phyloP scores from a whole-genome alignment of 1,284 basidiomycete genomes.

The Porphyrellus sp. region DNA sequence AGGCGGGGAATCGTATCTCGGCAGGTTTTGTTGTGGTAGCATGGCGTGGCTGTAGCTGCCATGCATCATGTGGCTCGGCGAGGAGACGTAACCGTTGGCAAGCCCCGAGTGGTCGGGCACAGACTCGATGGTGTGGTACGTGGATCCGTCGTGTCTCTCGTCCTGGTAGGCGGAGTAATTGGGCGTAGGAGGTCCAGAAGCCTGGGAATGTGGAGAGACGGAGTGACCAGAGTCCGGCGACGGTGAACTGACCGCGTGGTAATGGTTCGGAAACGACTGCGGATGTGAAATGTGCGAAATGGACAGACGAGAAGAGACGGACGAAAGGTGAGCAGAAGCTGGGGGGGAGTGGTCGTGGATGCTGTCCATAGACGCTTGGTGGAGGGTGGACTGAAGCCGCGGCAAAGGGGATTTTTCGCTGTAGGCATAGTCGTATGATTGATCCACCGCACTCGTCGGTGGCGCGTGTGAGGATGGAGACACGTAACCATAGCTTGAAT shows the following conservation, averaged over 20 bases:
- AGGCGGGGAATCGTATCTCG: conserved; percentile 50
- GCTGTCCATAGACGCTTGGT: conserved; percentile 31
- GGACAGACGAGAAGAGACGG: conserved; percentile 35
- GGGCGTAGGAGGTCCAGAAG: conserved; percentile 48
- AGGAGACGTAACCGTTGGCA: conserved; percentile 32
- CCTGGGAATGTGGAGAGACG: conserved; percentile 45
- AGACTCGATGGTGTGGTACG: conserved; percentile 30
- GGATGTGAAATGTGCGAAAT: conserved; percentile 40
- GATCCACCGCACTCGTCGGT: conserved; percentile 24
- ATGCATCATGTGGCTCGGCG: conserved; percentile 36
- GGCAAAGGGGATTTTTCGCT: conserved; percentile 32
- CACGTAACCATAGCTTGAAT: conserved; percentile 42
- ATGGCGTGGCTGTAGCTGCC: conserved; percentile 33
- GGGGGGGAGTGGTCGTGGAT: conserved; percentile 34
- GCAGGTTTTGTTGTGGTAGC: conserved; percentile 27
- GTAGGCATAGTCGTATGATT: conserved; percentile 32
- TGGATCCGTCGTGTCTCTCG: conserved; percentile 38
- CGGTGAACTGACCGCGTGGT: conserved; percentile 35
- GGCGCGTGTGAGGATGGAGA: conserved; percentile 33
- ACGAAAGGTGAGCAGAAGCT: conserved; percentile 31
- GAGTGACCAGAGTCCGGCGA: conserved; percentile 41
- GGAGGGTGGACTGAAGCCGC: conserved; percentile 28
- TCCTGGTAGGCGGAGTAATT: conserved; percentile 47
- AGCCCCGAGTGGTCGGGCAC: conserved; percentile 30
- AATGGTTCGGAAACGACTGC: conserved; percentile 38